These are phyloP conservation scores for Paralagenidium karlingii DNA, from an alignment of 352 stramenopile genomes.

Conservation along the genomic window DNA sequence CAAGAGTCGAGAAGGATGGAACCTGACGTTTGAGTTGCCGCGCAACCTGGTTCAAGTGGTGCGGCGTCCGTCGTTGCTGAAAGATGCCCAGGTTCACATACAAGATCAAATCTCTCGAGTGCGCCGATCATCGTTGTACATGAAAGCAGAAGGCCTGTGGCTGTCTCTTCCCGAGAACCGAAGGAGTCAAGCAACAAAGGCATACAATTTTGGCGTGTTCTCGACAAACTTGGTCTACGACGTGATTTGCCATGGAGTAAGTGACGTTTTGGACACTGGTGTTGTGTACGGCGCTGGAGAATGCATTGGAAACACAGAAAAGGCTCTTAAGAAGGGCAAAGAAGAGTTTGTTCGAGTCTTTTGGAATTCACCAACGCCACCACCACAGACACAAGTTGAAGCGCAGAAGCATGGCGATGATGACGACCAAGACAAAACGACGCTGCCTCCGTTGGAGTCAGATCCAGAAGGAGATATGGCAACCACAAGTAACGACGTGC, in stretches of 20 bases:
- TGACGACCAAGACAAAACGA: constrained; percentile 33
- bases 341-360: constrained; percentile 42
- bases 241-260: constrained; percentile 18
- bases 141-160: constrained; percentile 26
- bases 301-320: constrained; percentile 19
- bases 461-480: not conserved
- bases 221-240: constrained; percentile 26
- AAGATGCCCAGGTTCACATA: constrained; percentile 34
- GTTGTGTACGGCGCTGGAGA: constrained; percentile 24
- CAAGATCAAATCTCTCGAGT: constrained; percentile 36
- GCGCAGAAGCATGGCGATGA: constrained; percentile 28
- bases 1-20: constrained; percentile 45
- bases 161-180: constrained; percentile 20
- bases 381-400: constrained; percentile 11
- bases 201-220: constrained; percentile 29
- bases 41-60: constrained; percentile 54
- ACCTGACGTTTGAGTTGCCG: constrained; percentile 45
- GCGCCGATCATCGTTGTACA: constrained; percentile 25
- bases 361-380: constrained; percentile 11
- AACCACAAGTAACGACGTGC: constrained; percentile 3
- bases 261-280: constrained; percentile 19
- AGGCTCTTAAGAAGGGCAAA: constrained; percentile 28
- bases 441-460: constrained; percentile 23
- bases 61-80: constrained; percentile 36
- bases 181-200: constrained; percentile 23